A percentile compares a stretch with the other conserved stretches of the same genome.
These are phyloP conservation scores for Nicotiana tabacum DNA, from an alignment of 257 asterid species.

Conservation along the genomic window DNA sequence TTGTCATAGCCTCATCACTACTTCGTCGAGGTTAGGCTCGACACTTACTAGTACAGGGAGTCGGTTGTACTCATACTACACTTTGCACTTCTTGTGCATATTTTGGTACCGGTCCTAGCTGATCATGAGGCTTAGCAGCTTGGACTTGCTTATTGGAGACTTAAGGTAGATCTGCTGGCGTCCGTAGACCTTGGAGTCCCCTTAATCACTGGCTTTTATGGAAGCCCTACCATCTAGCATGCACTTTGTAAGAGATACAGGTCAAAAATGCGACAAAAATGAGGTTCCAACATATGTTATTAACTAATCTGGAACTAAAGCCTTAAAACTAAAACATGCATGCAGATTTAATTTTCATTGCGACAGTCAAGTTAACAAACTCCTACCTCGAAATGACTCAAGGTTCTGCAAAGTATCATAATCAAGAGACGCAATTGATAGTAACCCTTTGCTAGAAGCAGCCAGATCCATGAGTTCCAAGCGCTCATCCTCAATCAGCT, in stretches of 20 bases:
- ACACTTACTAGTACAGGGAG: no score
- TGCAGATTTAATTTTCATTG: background rate
- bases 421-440: conserved; percentile 83
- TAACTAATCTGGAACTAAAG: background rate
- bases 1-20: no score
- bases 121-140: no score
- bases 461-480: conserved; percentile 96
- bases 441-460: conserved; percentile 77
- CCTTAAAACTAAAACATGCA: background rate
- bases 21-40: no score
- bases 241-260: background rate
- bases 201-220: background rate
- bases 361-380: conserved; percentile 13
- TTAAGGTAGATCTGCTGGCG: no score
- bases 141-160: no score
- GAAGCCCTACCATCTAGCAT: background rate
- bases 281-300: background rate
- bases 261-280: background rate
- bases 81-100: no score
- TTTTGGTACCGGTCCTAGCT: no score
- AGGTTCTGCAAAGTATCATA: conserved; percentile 84
- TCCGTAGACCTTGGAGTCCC: no score
- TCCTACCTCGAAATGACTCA: conserved; percentile 76
- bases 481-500: conserved; percentile 97
- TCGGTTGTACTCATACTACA: no score